These are phyloP conservation scores for Gossypium longicalyx DNA, from an alignment of 345 rosid genomes.

Conservation along the genomic window DNA sequence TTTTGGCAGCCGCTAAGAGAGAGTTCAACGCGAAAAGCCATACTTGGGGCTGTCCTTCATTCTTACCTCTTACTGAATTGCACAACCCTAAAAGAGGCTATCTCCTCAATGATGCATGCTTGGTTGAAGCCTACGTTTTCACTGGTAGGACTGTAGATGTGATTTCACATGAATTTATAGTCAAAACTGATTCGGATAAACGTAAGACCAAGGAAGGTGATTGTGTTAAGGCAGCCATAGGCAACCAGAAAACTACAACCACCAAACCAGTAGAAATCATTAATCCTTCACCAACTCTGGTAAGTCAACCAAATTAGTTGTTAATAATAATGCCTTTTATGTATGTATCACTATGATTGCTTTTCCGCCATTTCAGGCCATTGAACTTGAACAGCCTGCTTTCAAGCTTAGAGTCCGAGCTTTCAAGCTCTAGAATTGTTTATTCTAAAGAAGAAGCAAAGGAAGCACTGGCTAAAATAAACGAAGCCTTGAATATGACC, in stretches of 20 bases:
- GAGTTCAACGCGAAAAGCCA: constrained; percentile 46
- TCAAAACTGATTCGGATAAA: background rate
- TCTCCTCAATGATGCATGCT: constrained; percentile 39
- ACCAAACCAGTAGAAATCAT: background rate
- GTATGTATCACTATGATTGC: background rate
- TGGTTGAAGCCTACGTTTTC: background rate
- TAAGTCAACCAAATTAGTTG: background rate
- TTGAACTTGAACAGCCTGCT: background rate
- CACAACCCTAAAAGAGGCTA: constrained; percentile 49
- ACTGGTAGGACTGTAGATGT: background rate
- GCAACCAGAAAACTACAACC: background rate
- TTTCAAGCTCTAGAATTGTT: background rate
- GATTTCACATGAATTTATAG: background rate
- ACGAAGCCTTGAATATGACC: background rate
- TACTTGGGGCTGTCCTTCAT: constrained; percentile 56
- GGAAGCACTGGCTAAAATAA: background rate
- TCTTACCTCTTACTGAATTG: constrained; percentile 50
- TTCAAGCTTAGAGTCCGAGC: background rate
- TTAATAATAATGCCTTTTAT: background rate
- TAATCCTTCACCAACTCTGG: too few species aligned
- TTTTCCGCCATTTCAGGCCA: background rate
- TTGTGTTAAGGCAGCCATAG: background rate
- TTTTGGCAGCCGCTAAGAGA: constrained; percentile 44
- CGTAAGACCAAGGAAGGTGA: background rate
- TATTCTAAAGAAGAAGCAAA: background rate